Evolutionary conservation across 345 rosid genomes (phyloP).

Genomic region (Arabidopsis suecica): DNA sequence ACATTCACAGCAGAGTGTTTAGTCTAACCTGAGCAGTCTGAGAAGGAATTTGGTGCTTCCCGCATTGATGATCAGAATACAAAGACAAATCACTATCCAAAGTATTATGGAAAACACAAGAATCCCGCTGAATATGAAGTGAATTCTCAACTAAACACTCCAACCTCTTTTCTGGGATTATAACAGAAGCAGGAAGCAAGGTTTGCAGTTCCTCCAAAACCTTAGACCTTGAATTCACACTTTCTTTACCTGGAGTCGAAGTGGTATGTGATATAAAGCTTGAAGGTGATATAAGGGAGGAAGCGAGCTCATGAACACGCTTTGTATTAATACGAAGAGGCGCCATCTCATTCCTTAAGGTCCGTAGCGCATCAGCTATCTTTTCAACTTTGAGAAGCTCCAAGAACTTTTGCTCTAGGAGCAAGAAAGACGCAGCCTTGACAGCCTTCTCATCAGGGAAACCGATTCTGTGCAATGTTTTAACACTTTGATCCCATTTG

Average conservation of each 20-base stretch:
- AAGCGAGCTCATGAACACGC: conserved; percentile 65
- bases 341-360: conserved; percentile 65
- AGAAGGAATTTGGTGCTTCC: conserved; percentile 69
- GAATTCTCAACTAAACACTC: conserved; percentile 76
- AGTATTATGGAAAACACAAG: conserved; percentile 69
- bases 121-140: conserved; percentile 61
- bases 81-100: conserved; percentile 64
- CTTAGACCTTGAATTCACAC: conserved; percentile 51
- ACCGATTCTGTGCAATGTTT: conserved; percentile 58
- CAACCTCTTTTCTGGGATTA: conserved; percentile 70
- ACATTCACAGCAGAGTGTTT: conserved; percentile 7
- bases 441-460: conserved; percentile 57
- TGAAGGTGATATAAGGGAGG: conserved; percentile 54
- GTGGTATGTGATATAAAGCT: conserved; percentile 24
- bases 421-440: conserved; percentile 64
- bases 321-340: conserved; percentile 59
- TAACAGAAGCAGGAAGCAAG: conserved; percentile 67
- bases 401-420: conserved; percentile 70
- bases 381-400: conserved; percentile 56
- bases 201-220: conserved; percentile 62
- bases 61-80: conserved; percentile 71
- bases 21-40: conserved; percentile 68
- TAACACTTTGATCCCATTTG: conserved; percentile 70
- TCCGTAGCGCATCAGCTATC: conserved; percentile 56
- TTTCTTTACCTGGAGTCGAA: conserved; percentile 46